Evolutionary conservation across 2,329 filamentous ascomycete species (phyloP), one percentile per base, ranked within the genome.

Genomic region (Claviceps purpurea): DNA sequence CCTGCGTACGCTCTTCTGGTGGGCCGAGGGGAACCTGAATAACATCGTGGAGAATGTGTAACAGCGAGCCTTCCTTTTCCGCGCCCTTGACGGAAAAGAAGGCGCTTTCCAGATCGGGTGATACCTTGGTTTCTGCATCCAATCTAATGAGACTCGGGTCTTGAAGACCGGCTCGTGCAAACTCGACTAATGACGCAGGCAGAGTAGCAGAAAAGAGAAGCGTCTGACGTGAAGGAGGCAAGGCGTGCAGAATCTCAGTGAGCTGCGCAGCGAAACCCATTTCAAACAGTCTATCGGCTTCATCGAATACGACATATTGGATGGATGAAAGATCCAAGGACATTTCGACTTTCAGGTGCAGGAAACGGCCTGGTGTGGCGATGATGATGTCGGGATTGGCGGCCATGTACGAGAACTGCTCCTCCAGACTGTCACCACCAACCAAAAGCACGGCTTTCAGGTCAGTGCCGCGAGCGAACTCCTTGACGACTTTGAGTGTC

Each of bases 321-420:
- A 98, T 84, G 4, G 89, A 95, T 0, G 85, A 89, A n/a, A 98
- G 72, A 62, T 96, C 88, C 50, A 98, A 70, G 10, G 77, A 76
- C 94, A 98, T 98, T 65, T 98, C 93, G 20, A 97, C 91, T 70
- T 97, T 94, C 57, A 98, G 70, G 74, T 98, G 93, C 59, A 98
- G 73, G 61, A 98, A 98, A 60, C 93, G 87, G 66, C 94, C 93
- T 0, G 93, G 93, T 0, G 94, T 97, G 11, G 93, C 93, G 62
- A 98, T 97, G 60, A 98, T 81, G 58, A 98, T 95, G 65, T 98
- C 94, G 0, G 94, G 93, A 65, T 98, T 98, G 38, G 84, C 81
- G 1, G 90, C 84, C 88, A 97, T 95, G 65, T 85, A 84, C 52
- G 82, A 80, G 66, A 97, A 97, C 66, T 97, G 93, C 59, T 97